Percentiles rank a stretch among this genome's conserved stretches.
Evolutionary conservation across 2,329 filamentous ascomycete genomes (phyloP).

Genomic region (Aspergillus versicolor): DNA sequence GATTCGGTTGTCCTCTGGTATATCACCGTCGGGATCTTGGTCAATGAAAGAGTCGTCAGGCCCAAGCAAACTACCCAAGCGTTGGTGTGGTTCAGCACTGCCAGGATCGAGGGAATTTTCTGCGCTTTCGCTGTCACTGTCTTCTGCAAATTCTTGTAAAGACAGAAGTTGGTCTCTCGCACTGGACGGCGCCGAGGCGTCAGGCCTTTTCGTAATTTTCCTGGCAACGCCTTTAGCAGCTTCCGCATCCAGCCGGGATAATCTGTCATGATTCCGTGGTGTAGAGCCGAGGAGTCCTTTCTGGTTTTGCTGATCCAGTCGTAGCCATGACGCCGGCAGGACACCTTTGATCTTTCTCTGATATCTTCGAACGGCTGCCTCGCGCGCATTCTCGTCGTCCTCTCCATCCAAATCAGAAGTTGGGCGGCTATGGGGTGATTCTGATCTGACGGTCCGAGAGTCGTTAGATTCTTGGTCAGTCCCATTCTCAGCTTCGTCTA

Average conservation of each 20-base stretch:
- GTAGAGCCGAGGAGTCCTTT: slow-evolving; percentile 18
- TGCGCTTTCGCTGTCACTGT: slow-evolving; percentile 30
- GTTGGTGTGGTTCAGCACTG: slow-evolving; percentile 12
- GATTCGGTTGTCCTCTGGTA: slow-evolving; percentile 43
- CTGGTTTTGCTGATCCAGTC: slow-evolving; percentile 41
- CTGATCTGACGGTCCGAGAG: slow-evolving; percentile 22
- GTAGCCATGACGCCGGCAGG: slow-evolving; percentile 49
- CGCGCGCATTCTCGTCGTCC: slow-evolving; percentile 17
- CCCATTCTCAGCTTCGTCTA: slow-evolving; percentile 16
- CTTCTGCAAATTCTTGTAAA: slow-evolving; percentile 25
- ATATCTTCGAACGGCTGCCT: slow-evolving; percentile 31
- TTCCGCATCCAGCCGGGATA: slow-evolving; percentile 24
- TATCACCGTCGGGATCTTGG: slow-evolving; percentile 30
- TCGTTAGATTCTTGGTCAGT: slow-evolving; percentile 17
- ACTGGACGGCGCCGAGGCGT: slow-evolving; percentile 15
- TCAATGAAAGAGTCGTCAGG: slow-evolving; percentile 24
- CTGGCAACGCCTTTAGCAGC: slow-evolving; percentile 35
- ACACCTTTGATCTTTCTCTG: slow-evolving; percentile 48
- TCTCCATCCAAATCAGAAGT: slow-evolving; percentile 16
- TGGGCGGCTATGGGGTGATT: slow-evolving; percentile 17
- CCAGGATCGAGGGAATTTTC: slow-evolving; percentile 8
- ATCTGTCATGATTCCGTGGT: slow-evolving; percentile 22
- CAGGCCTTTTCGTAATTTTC: slow-evolving; percentile 29
- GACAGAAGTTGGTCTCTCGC: slow-evolving; percentile 15
- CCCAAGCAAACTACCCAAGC: slow-evolving; percentile 18